A percentile compares a stretch with the other conserved stretches of the same genome.
Evolutionary conservation across 495 filamentous ascomycete genomes (phyloP).

Genomic region (Amniculicola lignicola): DNA sequence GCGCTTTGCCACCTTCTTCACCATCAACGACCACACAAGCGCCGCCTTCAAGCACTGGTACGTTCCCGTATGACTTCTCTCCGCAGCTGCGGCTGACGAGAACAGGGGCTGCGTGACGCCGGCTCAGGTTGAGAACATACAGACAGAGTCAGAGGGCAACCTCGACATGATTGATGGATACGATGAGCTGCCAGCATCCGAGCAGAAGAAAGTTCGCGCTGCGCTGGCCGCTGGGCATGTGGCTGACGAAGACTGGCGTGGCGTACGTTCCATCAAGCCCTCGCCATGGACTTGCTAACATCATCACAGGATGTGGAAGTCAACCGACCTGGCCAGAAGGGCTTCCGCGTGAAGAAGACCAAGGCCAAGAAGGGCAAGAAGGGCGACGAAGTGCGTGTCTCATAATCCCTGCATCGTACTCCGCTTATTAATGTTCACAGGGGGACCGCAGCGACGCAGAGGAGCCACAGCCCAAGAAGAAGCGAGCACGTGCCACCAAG

Average conservation of each 20-base stretch:
- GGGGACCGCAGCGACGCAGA: constrained; percentile 41
- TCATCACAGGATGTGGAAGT: constrained; percentile 58
- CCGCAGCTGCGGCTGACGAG: not conserved
- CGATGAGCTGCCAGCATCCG: constrained; percentile 62
- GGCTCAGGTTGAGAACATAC: constrained; percentile 55
- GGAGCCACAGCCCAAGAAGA: constrained; percentile 22
- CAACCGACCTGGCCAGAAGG: constrained; percentile 63
- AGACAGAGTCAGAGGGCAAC: constrained; percentile 58
- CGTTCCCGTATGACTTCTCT: not conserved
- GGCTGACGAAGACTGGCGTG: constrained; percentile 72
- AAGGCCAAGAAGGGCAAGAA: constrained; percentile 47
- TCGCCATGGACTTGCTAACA: constrained; percentile 27
- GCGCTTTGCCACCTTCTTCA: constrained; percentile 66
- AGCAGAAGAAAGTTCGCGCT: constrained; percentile 59
- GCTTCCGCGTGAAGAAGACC: constrained; percentile 51
- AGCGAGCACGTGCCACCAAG: constrained; percentile 30
- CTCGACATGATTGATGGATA: constrained; percentile 77
- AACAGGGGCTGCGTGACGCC: constrained; percentile 79
- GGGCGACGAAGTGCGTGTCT: constrained; percentile 21
- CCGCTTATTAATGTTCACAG: constrained; percentile 20
- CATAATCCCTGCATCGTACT: not conserved
- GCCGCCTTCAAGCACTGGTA: constrained; percentile 81
- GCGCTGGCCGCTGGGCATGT: constrained; percentile 70
- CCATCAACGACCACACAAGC: constrained; percentile 47
- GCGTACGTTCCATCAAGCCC: constrained; percentile 53